These are phyloP conservation scores for Naganishia sp. DNA, from an alignment of 1,284 basidiomycete genomes.

Conservation along the genomic window DNA sequence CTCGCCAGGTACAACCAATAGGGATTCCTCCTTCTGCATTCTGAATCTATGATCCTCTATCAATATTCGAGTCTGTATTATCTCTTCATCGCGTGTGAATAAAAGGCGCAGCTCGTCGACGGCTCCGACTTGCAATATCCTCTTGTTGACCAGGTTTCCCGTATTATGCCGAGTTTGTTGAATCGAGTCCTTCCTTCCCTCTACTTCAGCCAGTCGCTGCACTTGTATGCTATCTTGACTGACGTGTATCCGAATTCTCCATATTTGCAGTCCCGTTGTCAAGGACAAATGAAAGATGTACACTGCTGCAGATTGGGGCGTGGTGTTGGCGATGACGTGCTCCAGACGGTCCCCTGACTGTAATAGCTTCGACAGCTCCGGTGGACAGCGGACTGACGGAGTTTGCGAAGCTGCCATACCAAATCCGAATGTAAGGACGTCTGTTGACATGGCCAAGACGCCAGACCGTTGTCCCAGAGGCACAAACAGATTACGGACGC, in stretches of 20 bases:
- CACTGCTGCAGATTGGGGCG: neutral
- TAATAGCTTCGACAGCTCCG: neutral
- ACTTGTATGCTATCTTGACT: neutral
- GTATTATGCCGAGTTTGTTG: too few relatives aligned
- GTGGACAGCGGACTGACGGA: neutral
- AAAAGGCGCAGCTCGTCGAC: neutral
- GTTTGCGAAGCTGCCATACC: neutral
- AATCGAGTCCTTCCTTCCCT: neutral
- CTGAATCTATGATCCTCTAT: conserved; percentile 2
- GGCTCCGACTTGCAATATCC: neutral
- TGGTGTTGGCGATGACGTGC: neutral
- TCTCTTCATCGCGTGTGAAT: neutral
- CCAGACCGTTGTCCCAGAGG: neutral
- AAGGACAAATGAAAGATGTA: neutral
- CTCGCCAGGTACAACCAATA: neutral
- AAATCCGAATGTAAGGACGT: neutral
- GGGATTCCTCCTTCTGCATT: too few relatives aligned
- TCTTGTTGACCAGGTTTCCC: conserved; percentile 1
- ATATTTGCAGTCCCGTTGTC: neutral
- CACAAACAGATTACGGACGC: neutral
- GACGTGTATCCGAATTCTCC: neutral
- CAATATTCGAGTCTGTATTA: neutral
- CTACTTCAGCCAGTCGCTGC: neutral
- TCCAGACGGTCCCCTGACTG: neutral
- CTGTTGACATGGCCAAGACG: neutral